Evolutionary conservation across 1,284 basidiomycete species (phyloP), one percentile per base, ranked within the genome.

Genomic region (Agroathelia rolfsii): DNA sequence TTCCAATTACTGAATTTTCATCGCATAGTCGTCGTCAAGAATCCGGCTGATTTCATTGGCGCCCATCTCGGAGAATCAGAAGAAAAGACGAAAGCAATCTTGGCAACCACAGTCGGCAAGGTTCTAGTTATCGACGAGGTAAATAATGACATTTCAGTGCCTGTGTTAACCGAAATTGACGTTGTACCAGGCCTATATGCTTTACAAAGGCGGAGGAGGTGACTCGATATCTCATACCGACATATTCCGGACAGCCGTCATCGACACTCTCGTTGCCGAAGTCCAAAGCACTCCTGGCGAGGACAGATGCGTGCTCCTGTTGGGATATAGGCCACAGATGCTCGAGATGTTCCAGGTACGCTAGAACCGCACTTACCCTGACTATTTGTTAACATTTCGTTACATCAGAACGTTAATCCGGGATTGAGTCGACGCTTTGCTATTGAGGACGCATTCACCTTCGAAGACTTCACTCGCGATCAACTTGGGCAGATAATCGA

Each of bases 351-450:
- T 45, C 16, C 42, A 43, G 30, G 42, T 44, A 21, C n/a, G 27
- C 24, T 23, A 16, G 10, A 30, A 30, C 25, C 13, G 6, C 16
- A 28, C 13, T 13, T 17, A n/a, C 8, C 12, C 17, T 5, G 16
- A 25, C 26, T 13, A 20, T 9, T 7, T 32, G n/a, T n/a, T n/a
- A n/a, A 13, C 26, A 39, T 24, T 28, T 29, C 7, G 18, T 18
- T 28, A 20, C 28, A 13, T 26, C 19, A 76, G 76, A 74, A 80
- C 23, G 40, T 40, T 13, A 42, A 44, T 31, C 43, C 43, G 2
- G 43, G 43, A 8, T 32, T 44, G 6, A 8, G 38, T 9, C 17
- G 39, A 7, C 39, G 43, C 6, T 45, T 45, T 26, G 38, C 39
- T 5, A 43, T 45, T 3, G 43, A 45, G 16, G 31, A 45, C 17